Evolutionary conservation across 306 rosid species (phyloP), one percentile per base, ranked within the genome.

Genomic region (Dalbergia cochinchinensis): DNA sequence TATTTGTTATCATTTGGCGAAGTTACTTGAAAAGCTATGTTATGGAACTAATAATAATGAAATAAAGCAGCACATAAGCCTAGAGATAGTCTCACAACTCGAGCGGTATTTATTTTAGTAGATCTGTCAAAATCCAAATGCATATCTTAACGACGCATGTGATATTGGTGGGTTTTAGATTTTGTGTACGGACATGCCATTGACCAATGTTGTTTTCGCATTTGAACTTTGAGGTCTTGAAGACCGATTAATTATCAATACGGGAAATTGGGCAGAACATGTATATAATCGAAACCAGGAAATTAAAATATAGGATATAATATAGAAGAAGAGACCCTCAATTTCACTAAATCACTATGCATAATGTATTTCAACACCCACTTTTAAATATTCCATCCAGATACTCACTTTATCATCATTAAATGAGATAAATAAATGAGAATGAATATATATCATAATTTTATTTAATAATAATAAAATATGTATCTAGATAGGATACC

Each of bases 141-240:
- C 14, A 61, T n/a, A 26, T 26, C 53, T 20, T 8, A 14, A 50
- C 4, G 45, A 80, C 20, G 66, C 22, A 11, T 58, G 6, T 69
- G 12, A 35, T 18, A 69, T 54, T 74, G 79, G 76, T 75, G 55
- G 77, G 34, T 50, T 37, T 53, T 42, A 65, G 80, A 77, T 41
- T 80, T 76, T 72, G 69, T 69, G 84, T 81, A 81, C 88, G 83
- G 85, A 80, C 70, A 76, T 50, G 58, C 22, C 15, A 50, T 72
- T 77, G 77, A 81, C 83, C 60, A 73, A 60, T 77, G 83, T 85
- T 77, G 42, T 85, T 77, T 50, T 63, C 78, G 47, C 20, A 16
- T 69, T 16, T 75, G 9, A 42, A 57, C 7, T n/a, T 2, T 54
- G 18, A 53, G 14, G 59, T 69, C 71, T 69, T 69, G 0, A 66